Percentiles rank a stretch among this genome's conserved stretches.
These are phyloP conservation scores for Incumbomyces lentus DNA, from an alignment of 2,329 filamentous ascomycete species.

Conservation along the genomic window DNA sequence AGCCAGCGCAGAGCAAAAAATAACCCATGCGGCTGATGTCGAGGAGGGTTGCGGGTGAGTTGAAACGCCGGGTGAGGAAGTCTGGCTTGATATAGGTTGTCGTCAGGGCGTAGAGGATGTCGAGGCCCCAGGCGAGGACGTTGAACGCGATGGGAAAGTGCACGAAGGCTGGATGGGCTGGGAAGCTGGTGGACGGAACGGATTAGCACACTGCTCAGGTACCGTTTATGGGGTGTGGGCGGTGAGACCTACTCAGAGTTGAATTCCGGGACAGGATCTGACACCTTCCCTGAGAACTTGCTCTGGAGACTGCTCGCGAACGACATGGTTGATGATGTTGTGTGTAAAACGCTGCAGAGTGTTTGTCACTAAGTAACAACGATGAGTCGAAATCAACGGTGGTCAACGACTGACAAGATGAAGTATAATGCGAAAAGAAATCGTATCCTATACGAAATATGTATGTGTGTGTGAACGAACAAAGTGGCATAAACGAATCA, in stretches of 20 bases:
- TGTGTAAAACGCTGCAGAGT: background rate
- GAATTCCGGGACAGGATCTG: constrained; percentile 20
- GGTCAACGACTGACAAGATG: no score
- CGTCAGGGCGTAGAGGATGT: constrained; percentile 20
- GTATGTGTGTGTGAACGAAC: background rate
- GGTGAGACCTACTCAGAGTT: constrained; percentile 17
- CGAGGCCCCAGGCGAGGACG: constrained; percentile 20
- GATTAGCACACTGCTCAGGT: constrained; percentile 1
- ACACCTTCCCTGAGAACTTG: constrained; percentile 20
- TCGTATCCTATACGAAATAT: background rate
- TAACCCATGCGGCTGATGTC: constrained; percentile 20
- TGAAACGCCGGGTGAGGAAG: constrained; percentile 20
- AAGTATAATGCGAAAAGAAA: no score
- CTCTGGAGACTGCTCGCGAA: constrained; percentile 18
- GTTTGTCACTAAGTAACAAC: background rate
- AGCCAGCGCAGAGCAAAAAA: constrained; percentile 19
- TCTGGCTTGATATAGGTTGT: constrained; percentile 15
- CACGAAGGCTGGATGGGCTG: constrained; percentile 18
- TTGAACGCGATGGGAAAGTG: constrained; percentile 23
- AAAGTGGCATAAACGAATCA: background rate
- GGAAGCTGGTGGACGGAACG: constrained; percentile 9
- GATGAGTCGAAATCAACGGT: no score
- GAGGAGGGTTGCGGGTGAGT: constrained; percentile 13
- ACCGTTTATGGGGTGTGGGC: no score
- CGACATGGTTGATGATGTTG: constrained; percentile 10